These are phyloP conservation scores for Lachancea waltii DNA, from an alignment of 805 yeast species.

Conservation along the genomic window DNA sequence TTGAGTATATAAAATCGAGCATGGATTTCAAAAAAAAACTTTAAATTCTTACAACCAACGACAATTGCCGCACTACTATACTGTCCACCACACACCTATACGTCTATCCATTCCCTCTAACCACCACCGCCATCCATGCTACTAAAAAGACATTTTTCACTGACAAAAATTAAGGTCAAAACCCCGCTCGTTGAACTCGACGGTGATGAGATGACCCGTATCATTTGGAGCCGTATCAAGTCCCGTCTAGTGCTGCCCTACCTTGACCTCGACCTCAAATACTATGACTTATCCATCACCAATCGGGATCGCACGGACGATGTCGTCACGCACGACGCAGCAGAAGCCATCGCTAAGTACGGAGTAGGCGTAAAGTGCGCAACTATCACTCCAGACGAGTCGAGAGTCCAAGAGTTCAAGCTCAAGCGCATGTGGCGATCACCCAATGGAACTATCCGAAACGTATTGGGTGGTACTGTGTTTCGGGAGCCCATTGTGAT, in stretches of 20 bases:
- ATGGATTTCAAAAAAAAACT: too few species aligned
- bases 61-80: too few species aligned
- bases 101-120: background rate
- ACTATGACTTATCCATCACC: slow-evolving; percentile 66
- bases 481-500: slow-evolving; percentile 81
- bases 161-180: slow-evolving; percentile 60
- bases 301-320: slow-evolving; percentile 67
- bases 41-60: too few species aligned
- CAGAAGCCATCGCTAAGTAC: slow-evolving; percentile 63
- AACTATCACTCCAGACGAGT: slow-evolving; percentile 79
- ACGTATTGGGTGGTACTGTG: slow-evolving; percentile 75
- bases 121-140: slow-evolving; percentile 5
- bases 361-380: slow-evolving; percentile 85
- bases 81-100: too few species aligned
- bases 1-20: too few species aligned
- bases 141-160: slow-evolving; percentile 26
- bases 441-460: slow-evolving; percentile 80
- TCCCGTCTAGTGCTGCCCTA: slow-evolving; percentile 61
- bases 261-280: slow-evolving; percentile 65
- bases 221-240: slow-evolving; percentile 73
- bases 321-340: slow-evolving; percentile 70
- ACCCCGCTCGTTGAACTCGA: slow-evolving; percentile 73
- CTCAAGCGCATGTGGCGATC: slow-evolving; percentile 80
- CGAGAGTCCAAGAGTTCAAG: slow-evolving; percentile 65
- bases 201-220: slow-evolving; percentile 84